Percentiles rank a stretch among this genome's conserved stretches.
Evolutionary conservation across 1,139 yeast genomes (phyloP).

Genomic region (Yamadazyma diddensiae): DNA sequence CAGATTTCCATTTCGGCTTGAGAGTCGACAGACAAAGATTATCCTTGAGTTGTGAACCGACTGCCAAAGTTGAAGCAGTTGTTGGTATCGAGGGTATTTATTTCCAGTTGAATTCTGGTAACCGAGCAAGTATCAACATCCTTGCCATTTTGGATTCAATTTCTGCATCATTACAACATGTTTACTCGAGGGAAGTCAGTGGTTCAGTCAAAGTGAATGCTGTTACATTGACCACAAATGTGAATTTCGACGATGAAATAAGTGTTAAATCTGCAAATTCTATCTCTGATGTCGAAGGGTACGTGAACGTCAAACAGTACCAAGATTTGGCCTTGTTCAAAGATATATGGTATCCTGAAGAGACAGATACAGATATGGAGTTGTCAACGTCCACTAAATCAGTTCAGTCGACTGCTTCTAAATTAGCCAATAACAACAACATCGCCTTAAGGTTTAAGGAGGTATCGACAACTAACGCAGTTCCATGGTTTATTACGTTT

Average conservation of each 20-base stretch:
- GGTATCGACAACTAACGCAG: constrained; percentile 61
- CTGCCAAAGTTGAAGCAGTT: constrained; percentile 86
- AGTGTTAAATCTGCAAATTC: constrained; percentile 51
- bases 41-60: constrained; percentile 85
- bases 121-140: constrained; percentile 28
- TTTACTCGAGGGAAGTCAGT: constrained; percentile 85
- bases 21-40: constrained; percentile 70
- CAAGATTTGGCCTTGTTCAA: constrained; percentile 81
- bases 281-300: constrained; percentile 56
- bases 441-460: constrained; percentile 54
- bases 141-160: constrained; percentile 47
- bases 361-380: neutral
- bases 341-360: constrained; percentile 76
- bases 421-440: constrained; percentile 30
- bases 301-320: constrained; percentile 75
- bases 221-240: constrained; percentile 38
- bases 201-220: constrained; percentile 65
- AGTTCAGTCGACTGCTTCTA: neutral
- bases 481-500: constrained; percentile 74
- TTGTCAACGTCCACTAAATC: neutral
- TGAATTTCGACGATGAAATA: constrained; percentile 32
- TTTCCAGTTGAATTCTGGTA: constrained; percentile 54
- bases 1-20: constrained; percentile 65
- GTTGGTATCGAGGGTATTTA: constrained; percentile 67
- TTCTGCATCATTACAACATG: constrained; percentile 77